Evolutionary conservation across 2,329 filamentous ascomycete species (phyloP), one percentile per base, ranked within the genome.

Genomic region (Thielaviopsis populi): DNA sequence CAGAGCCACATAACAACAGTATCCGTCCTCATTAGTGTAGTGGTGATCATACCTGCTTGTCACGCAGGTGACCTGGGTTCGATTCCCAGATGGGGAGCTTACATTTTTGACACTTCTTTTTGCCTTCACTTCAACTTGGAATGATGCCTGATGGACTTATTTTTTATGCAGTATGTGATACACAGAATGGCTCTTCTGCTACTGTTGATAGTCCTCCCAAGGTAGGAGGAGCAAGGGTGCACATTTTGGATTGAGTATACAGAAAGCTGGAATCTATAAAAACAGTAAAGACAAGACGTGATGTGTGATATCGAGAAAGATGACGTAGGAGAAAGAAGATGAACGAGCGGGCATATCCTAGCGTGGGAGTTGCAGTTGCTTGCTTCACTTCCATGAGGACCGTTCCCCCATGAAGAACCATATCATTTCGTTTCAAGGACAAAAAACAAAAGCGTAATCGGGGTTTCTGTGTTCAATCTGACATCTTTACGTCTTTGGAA

Each of bases 401-500:
- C n/a, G 8, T 30, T n/a, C 27, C 17, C 30, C 53, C 42, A 42
- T 42, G 24, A 64, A 54, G 27, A 37, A 46, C 33, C 43, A 43
- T 50, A 56, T 58, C 17, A 53, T 63, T 63, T 50, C 43, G 50
- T 62, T 46, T 58, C 46, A 50, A 43, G 30, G 53, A 56, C 22
- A 50, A 27, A 56, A 37, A 56, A 33, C 30, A 56, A 37, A 15
- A 33, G 53, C 30, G 8, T 56, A 30, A 56, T 56, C 27, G 24
- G 24, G 24, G 17, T 33, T 56, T 56, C 27, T n/a, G 53, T 13
- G 33, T 59, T 64, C 70, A 82, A 66, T 75, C 82, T 19, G 81
- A 79, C 81, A 86, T 85, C 68, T 78, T 80, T n/a, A 77, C 78
- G 30, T 76, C 74, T 63, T 78, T 76, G 22, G 64, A 65, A 33